Percentiles rank a stretch among this genome's conserved stretches.
These are phyloP conservation scores for Colletotrichum liriopes DNA, from an alignment of 2,329 filamentous ascomycete species.

Conservation along the genomic window DNA sequence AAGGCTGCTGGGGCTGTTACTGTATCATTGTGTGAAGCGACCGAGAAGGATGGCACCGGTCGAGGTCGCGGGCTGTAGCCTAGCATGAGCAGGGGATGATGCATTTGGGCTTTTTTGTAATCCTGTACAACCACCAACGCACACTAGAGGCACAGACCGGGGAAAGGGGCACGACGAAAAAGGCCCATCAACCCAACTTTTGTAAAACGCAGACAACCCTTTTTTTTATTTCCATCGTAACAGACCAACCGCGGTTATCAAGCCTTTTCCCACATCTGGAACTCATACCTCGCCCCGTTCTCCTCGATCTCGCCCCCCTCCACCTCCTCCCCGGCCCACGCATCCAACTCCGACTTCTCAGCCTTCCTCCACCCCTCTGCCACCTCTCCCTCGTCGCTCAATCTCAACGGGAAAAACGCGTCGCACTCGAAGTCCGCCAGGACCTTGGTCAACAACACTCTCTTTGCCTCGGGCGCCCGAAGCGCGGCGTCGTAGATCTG, in stretches of 20 bases:
- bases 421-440: constrained; percentile 81
- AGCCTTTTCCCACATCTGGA: constrained; percentile 80
- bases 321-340: constrained; percentile 77
- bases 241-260: background rate
- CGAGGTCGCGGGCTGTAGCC: constrained; percentile 12
- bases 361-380: constrained; percentile 16
- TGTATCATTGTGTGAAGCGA: background rate
- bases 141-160: constrained; percentile 11
- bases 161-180: background rate
- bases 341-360: constrained; percentile 67
- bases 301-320: constrained; percentile 73
- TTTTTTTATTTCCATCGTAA: background rate
- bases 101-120: constrained; percentile 46
- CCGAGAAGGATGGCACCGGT: constrained; percentile 8
- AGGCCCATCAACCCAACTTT: background rate
- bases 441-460: constrained; percentile 81
- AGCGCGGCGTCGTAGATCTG: constrained; percentile 87
- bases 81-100: background rate
- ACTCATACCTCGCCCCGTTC: constrained; percentile 76
- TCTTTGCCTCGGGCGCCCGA: constrained; percentile 67
- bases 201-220: background rate
- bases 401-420: constrained; percentile 77
- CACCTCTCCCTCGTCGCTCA: constrained; percentile 59
- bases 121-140: constrained; percentile 45
- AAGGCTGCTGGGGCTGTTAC: constrained; percentile 2